Evolutionary conservation across 805 yeast genomes (phyloP), one percentile per base, ranked within the genome.

Genomic region (Komagataella phaffii): DNA sequence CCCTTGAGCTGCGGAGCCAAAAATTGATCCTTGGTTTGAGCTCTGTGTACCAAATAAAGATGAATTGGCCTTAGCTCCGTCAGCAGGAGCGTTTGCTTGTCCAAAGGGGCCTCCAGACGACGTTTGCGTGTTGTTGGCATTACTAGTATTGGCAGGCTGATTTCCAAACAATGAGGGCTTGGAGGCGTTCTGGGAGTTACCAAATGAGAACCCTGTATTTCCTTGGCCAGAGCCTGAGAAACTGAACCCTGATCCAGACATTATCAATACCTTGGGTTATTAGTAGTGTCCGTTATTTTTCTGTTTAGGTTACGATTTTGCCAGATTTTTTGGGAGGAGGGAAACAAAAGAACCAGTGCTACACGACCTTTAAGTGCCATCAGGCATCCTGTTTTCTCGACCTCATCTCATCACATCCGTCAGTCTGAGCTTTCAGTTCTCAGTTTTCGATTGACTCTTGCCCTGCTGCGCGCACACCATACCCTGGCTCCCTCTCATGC

Each of bases 151-250:
- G 7, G 30, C 17, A 18, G 53, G 18, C n/a, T 49, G 40, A 10
- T 30, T 30, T 24, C 21, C 51, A 24, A 24, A 52, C 44, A 3
- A 52, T 17, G 54, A 30, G 24, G 21, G 23, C 24, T 54, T 53
- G 48, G 53, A 54, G 8, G 54, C 6, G 6, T 46, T 14, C 3
- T 46, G 18, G 17, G 49, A 10, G n/a, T 45, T 17, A 19, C 49
- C 46, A 49, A 51, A 50, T 36, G 52, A 44, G 4, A 30, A 30
- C 1, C 40, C 40, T 30, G 40, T 8, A 14, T 30, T 30, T 44
- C 51, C 17, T 45, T 30, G 23, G 18, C 53, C 53, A n/a, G 59
- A 52, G 10, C 61, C 52, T 49, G 44, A 48, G 46, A 49, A 46
- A 50, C 30, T 52, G 49, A n/a, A 49, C 49, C 24, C 18, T 51